A percentile compares a stretch with the other conserved stretches of the same genome.
Evolutionary conservation across 129 eudicot species (phyloP).

Genomic region (Flaveria trinervia): DNA sequence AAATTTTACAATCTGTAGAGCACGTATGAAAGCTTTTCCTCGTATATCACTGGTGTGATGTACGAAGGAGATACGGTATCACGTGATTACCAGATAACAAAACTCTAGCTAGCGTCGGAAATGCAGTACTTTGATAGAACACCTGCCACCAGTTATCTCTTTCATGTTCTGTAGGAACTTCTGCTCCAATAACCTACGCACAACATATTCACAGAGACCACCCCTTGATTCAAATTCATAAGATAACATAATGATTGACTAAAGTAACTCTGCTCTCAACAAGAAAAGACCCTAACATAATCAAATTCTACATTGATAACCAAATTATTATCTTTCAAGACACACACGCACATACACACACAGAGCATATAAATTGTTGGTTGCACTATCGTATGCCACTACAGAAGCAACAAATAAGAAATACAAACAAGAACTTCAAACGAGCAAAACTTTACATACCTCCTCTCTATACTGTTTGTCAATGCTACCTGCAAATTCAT

Average conservation of each 20-base stretch:
- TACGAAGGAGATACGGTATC: neutral
- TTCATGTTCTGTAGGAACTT: constrained; percentile 46
- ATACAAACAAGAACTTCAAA: constrained; percentile 1
- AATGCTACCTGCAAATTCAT: constrained; percentile 53
- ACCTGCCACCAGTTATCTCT: constrained; percentile 59
- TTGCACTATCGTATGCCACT: neutral
- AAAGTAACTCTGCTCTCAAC: neutral
- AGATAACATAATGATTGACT: neutral
- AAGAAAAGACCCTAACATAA: neutral
- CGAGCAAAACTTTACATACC: constrained; percentile 36
- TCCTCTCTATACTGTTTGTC: constrained; percentile 57
- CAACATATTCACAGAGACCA: neutral
- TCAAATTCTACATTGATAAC: neutral
- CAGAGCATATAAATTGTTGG: neutral
- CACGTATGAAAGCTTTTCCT: constrained; percentile 7
- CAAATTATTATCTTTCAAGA: neutral
- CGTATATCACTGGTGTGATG: neutral
- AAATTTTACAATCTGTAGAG: neutral
- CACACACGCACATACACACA: neutral
- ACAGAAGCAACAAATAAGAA: neutral
- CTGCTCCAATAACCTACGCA: constrained; percentile 46
- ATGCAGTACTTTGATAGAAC: constrained; percentile 70
- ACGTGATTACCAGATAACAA: constrained; percentile 60
- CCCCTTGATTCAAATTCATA: neutral
- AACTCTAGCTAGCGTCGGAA: constrained; percentile 66